Base-by-base conservation (phyloP, 129 eudicot species). In the Chrysanthemum makinoi region DNA sequence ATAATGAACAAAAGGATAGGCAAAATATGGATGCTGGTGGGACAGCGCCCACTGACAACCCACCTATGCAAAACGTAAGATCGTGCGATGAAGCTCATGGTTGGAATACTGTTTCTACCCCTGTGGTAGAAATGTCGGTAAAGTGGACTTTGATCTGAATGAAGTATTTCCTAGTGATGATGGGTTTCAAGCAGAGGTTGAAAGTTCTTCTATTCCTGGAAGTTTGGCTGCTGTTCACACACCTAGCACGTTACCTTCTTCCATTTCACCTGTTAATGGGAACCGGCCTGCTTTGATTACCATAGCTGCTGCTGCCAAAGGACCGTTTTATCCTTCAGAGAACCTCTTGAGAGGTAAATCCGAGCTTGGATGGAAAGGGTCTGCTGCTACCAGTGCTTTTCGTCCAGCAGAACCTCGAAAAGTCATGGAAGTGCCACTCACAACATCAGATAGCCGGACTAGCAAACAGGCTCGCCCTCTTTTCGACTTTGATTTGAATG, bases 361-460 rank as follows among this genome's bases (percentile, higher is more conserved):
- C 10, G 98, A 87, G 62, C 79, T 89, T 76, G 92, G 97, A 19
- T 93, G 98, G 98, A 93, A 87, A 66, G 98, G 98, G 15, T 93
- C 95, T 24, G 96, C 98, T 77, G 96, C 98, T n/a, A 93, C 98
- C 16, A 92, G 98, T 74, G 98, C 98, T 30, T 92, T 92, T 66
- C 91, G 96, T 20, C 98, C 98, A 3, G 98, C 98, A 11, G 98
- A 93, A 52, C 98, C 98, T 43, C 80, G 98, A 66, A 93, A 83
- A 73, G 70, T 54, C 64, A 10, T 26, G 11, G 91, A 85, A 54
- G 62, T 60, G 59, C 81, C 84, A 22, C 28, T 24, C 55, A 6
- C 46, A 7, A 39, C 46, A 39, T 16, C 82, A 64, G 85, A 79
- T 70, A 79, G 18, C 50, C 44, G 65, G 61, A 3, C 69, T 2